Percentiles rank a stretch among this genome's conserved stretches.
These are phyloP conservation scores for Fusarium nygamai DNA, from an alignment of 2,329 filamentous ascomycete genomes.

Conservation along the genomic window DNA sequence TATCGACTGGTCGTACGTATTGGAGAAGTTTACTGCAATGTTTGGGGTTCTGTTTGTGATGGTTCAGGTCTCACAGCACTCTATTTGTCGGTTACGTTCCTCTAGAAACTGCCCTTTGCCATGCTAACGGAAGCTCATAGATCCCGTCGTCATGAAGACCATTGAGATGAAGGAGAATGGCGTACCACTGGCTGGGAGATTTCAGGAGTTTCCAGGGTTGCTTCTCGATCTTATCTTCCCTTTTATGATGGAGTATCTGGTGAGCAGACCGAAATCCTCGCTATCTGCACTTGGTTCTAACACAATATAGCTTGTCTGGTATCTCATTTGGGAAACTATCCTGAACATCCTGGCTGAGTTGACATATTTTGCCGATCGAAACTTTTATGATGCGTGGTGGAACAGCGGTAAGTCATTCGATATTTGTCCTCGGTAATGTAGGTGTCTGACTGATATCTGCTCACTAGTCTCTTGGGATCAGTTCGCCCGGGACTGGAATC, in stretches of 20 bases:
- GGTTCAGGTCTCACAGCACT: slow-evolving; percentile 80
- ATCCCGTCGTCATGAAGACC: slow-evolving; percentile 76
- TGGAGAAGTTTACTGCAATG: slow-evolving; percentile 75
- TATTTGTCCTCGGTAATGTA: not conserved
- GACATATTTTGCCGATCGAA: slow-evolving; percentile 79
- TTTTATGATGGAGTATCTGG: slow-evolving; percentile 80
- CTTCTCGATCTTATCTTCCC: slow-evolving; percentile 81
- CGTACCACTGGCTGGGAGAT: slow-evolving; percentile 67
- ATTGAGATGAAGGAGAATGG: slow-evolving; percentile 74
- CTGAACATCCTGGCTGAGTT: slow-evolving; percentile 81
- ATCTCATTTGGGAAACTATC: slow-evolving; percentile 81
- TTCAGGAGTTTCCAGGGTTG: slow-evolving; percentile 77
- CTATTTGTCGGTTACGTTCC: slow-evolving; percentile 62
- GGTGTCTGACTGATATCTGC: not conserved
- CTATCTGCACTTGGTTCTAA: slow-evolving; percentile 3
- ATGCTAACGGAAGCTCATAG: slow-evolving; percentile 37
- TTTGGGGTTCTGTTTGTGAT: slow-evolving; percentile 81
- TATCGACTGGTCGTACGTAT: slow-evolving; percentile 79
- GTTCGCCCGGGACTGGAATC: slow-evolving; percentile 83
- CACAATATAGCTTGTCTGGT: slow-evolving; percentile 69
- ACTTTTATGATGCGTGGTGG: slow-evolving; percentile 75
- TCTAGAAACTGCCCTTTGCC: not conserved
- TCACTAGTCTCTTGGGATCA: slow-evolving; percentile 72
- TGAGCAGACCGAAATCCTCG: slow-evolving; percentile 34
- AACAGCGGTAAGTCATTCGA: slow-evolving; percentile 57